phyloP scores from a whole-genome alignment of 1,139 yeast species.

The Eremothecium cymbalariae region DNA sequence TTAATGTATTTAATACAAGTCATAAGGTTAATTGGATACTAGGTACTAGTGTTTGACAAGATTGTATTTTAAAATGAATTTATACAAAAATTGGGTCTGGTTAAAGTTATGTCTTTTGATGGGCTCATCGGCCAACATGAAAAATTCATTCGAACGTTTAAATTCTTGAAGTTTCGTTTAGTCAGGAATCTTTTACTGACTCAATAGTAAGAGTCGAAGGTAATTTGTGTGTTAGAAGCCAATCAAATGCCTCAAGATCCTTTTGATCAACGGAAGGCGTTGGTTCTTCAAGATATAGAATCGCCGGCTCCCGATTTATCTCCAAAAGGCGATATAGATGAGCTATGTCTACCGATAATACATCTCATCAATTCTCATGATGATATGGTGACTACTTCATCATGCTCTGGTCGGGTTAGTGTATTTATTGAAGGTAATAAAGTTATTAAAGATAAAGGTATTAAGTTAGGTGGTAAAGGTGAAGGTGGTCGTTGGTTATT shows the following conservation, averaged over 20 bases:
- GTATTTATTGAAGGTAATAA: slow-evolving; percentile 65
- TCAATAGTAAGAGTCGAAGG: too few species aligned
- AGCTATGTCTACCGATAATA: slow-evolving; percentile 61
- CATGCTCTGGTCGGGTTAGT: slow-evolving; percentile 81
- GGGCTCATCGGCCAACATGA: too few species aligned
- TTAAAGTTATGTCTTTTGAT: too few species aligned
- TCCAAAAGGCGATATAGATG: slow-evolving; percentile 80
- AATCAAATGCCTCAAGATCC: slow-evolving; percentile 40
- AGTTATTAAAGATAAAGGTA: slow-evolving; percentile 13
- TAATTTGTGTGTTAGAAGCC: too few species aligned
- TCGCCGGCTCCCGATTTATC: slow-evolving; percentile 56
- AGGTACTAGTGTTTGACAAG: too few species aligned
- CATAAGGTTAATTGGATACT: too few species aligned
- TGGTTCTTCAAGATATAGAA: slow-evolving; percentile 49
- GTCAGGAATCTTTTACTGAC: too few species aligned
- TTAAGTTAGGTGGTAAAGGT: slow-evolving; percentile 74
- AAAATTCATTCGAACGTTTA: too few species aligned
- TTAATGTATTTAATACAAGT: too few species aligned
- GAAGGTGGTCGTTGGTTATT: slow-evolving; percentile 79
- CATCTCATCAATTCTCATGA: slow-evolving; percentile 51
- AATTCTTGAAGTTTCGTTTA: too few species aligned
- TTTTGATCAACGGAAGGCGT: slow-evolving; percentile 59
- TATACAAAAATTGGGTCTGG: too few species aligned
- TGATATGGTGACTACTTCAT: slow-evolving; percentile 77
- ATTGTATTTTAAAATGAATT: too few species aligned